Evolutionary conservation across 2,329 filamentous ascomycete genomes (phyloP).

Genomic region (Leptographium galeiforme): DNA sequence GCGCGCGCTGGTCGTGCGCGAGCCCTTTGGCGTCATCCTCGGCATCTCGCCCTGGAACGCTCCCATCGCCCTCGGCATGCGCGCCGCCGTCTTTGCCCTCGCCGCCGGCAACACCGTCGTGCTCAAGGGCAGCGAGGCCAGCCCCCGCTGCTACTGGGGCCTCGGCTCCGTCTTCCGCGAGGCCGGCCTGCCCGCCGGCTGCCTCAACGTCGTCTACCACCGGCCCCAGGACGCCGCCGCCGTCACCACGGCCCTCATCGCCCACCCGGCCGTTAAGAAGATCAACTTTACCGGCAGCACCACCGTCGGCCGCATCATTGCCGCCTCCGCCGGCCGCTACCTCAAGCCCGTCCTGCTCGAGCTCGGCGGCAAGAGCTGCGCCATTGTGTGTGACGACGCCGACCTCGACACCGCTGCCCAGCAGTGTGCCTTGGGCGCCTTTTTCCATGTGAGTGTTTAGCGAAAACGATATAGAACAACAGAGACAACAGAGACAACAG

Average conservation of each 20-base stretch:
- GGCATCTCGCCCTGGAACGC: conserved; percentile 66
- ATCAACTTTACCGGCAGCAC: conserved; percentile 81
- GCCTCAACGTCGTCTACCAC: conserved; percentile 57
- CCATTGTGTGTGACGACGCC: conserved; percentile 70
- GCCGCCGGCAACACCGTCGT: conserved; percentile 66
- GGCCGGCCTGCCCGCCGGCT: conserved; percentile 64
- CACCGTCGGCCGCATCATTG: conserved; percentile 59
- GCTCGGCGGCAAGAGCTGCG: conserved; percentile 68
- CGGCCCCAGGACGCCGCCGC: conserved; percentile 52
- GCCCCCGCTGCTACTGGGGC: conserved; percentile 49
- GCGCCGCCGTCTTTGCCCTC: conserved; percentile 48
- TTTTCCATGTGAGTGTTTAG: conserved; percentile 26
- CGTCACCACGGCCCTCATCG: conserved; percentile 55
- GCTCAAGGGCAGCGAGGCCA: conserved; percentile 57
- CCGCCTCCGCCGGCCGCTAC: conserved; percentile 52
- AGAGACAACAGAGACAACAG: no score
- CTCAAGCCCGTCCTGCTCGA: conserved; percentile 73
- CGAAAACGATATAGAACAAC: background rate
- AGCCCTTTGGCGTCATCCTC: conserved; percentile 68
- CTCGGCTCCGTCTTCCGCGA: conserved; percentile 53
- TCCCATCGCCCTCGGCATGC: conserved; percentile 38
- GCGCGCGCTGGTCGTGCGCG: conserved; percentile 51
- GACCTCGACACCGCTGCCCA: conserved; percentile 58
- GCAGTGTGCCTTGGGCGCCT: conserved; percentile 56
- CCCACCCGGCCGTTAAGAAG: conserved; percentile 56